Evolutionary conservation across 257 asterid species (phyloP).

Genomic region (Lycium barbarum): DNA sequence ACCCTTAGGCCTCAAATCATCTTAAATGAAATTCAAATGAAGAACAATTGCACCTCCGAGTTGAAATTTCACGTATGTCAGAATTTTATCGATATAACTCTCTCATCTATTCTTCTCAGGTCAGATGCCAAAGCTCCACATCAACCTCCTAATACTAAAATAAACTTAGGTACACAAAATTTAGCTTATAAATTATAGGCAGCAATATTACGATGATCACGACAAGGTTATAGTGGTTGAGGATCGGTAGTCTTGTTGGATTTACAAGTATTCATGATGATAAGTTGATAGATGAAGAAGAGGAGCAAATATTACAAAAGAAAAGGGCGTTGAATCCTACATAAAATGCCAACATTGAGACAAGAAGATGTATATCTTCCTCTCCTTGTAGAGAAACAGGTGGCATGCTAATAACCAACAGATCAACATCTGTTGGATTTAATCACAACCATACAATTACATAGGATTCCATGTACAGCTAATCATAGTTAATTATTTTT

Average conservation of each 20-base stretch:
- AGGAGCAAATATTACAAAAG: too few species aligned
- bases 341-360: too few species aligned
- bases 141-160: not conserved
- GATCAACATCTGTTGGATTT: too few species aligned
- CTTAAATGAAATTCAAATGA: not conserved
- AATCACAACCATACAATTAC: too few species aligned
- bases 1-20: not conserved
- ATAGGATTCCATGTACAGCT: too few species aligned
- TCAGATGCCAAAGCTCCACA: not conserved
- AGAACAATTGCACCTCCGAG: not conserved
- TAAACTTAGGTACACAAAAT: not conserved
- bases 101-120: not conserved
- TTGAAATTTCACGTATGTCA: not conserved
- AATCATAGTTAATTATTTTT: too few species aligned
- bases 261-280: too few species aligned
- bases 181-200: not conserved
- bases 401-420: too few species aligned
- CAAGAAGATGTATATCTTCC: too few species aligned
- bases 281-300: too few species aligned
- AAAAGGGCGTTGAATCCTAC: too few species aligned
- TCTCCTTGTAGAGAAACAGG: too few species aligned
- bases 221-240: not conserved
- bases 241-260: not conserved
- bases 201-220: not conserved
- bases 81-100: not conserved